Evolutionary conservation across 768 basidiomycete species (phyloP).

Genomic region (Mycena venus): DNA sequence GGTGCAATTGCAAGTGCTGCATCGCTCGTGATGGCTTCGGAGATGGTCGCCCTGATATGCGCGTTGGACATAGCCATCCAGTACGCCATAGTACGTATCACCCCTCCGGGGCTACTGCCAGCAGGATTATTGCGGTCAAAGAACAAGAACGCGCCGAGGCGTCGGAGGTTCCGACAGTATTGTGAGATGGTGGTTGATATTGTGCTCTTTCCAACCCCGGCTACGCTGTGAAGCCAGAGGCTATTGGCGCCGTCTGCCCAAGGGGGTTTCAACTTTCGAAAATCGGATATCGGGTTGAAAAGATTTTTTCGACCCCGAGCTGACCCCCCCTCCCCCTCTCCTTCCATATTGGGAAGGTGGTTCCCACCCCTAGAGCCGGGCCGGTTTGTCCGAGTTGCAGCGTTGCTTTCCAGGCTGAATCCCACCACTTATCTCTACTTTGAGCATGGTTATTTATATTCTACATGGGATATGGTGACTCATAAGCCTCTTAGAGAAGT

Average conservation of each 20-base stretch:
- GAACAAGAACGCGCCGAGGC: slow-evolving; percentile 38
- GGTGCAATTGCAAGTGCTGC: background rate
- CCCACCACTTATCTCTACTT: too few relatives aligned
- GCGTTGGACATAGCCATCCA: slow-evolving; percentile 18
- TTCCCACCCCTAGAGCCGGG: too few relatives aligned
- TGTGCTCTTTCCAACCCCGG: background rate
- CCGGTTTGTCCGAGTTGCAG: too few relatives aligned
- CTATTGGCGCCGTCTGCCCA: background rate
- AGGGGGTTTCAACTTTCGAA: too few relatives aligned
- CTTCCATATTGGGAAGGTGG: too few relatives aligned
- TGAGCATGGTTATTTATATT: too few relatives aligned
- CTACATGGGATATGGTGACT: too few relatives aligned
- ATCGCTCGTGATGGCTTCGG: background rate
- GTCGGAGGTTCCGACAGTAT: background rate
- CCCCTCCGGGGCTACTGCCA: background rate
- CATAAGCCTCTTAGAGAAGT: too few relatives aligned
- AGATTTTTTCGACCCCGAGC: too few relatives aligned
- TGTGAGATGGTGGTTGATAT: background rate
- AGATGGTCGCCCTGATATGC: background rate
- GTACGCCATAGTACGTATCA: slow-evolving; percentile 28
- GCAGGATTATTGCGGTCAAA: slow-evolving; percentile 17
- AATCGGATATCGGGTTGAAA: too few relatives aligned
- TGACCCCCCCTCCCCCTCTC: too few relatives aligned
- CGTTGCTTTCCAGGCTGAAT: too few relatives aligned
- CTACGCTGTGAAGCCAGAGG: slow-evolving; percentile 35